Evolutionary conservation across 352 stramenopile species (phyloP).

Genomic region (Globisporangium okanoganense): DNA sequence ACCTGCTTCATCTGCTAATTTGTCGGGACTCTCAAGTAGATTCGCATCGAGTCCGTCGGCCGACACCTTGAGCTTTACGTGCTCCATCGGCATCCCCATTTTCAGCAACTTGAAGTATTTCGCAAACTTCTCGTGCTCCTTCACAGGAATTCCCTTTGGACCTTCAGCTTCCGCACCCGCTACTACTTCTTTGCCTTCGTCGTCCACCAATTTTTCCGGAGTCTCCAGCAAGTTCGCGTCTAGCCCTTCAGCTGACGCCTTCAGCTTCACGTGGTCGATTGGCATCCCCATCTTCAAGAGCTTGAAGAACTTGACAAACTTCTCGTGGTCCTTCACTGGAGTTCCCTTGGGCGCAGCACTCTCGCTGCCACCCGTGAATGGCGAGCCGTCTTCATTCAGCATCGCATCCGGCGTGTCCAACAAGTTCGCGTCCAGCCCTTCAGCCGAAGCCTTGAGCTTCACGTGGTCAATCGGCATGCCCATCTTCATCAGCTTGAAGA

Average conservation of each 20-base stretch:
- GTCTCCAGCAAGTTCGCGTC: slow-evolving; percentile 50
- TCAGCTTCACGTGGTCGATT: slow-evolving; percentile 87
- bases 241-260: slow-evolving; percentile 56
- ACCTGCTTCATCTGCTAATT: slow-evolving; percentile 56
- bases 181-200: slow-evolving; percentile 35
- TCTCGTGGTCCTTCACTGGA: slow-evolving; percentile 84
- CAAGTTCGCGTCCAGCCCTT: slow-evolving; percentile 88
- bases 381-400: slow-evolving; percentile 52
- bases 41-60: slow-evolving; percentile 52
- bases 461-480: slow-evolving; percentile 79
- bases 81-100: slow-evolving; percentile 82
- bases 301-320: slow-evolving; percentile 94
- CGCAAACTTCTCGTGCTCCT: slow-evolving; percentile 89
- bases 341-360: slow-evolving; percentile 20
- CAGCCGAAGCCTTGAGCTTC: slow-evolving; percentile 66
- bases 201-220: slow-evolving; percentile 53
- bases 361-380: not conserved
- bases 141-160: slow-evolving; percentile 36
- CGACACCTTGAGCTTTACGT: slow-evolving; percentile 84
- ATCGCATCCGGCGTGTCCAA: slow-evolving; percentile 65
- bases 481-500: slow-evolving; percentile 82
- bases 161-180: slow-evolving; percentile 3
- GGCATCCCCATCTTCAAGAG: slow-evolving; percentile 88
- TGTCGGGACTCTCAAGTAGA: slow-evolving; percentile 58
- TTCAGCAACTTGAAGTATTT: slow-evolving; percentile 95